These are phyloP conservation scores for Sporobolomyces roseus DNA, from an alignment of 768 basidiomycete species.

Conservation along the genomic window DNA sequence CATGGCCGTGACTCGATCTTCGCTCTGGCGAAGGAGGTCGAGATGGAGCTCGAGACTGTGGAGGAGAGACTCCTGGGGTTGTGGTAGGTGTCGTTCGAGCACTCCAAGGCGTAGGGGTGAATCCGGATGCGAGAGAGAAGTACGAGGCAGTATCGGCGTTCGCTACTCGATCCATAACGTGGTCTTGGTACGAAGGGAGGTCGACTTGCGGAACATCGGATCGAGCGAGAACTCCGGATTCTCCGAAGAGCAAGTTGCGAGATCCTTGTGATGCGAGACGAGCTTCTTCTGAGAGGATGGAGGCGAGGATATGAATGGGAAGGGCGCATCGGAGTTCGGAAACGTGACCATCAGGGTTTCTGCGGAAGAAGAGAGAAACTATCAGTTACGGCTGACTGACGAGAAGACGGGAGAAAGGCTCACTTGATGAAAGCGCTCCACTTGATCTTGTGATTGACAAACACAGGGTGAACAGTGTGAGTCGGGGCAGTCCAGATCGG, in stretches of 20 bases:
- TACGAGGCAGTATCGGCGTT: constrained; percentile 47
- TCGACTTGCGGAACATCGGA: constrained; percentile 61
- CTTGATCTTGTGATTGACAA: constrained; percentile 60
- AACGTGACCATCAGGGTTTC: constrained; percentile 83
- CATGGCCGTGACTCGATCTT: constrained; percentile 41
- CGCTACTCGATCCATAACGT: constrained; percentile 79
- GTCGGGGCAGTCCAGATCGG: constrained; percentile 54
- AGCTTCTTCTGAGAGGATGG: constrained; percentile 69
- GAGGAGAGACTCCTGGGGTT: constrained; percentile 35
- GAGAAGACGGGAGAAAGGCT: background rate
- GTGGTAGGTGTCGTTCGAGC: constrained; percentile 21
- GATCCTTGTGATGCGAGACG: constrained; percentile 67
- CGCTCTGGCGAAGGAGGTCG: constrained; percentile 32
- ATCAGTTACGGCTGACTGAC: background rate
- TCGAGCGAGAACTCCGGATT: constrained; percentile 48
- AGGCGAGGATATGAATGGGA: constrained; percentile 77
- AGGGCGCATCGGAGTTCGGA: constrained; percentile 93
- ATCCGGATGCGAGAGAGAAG: constrained; percentile 30
- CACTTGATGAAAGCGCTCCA: constrained; percentile 50
- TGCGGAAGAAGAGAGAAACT: constrained; percentile 57
- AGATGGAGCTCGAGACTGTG: constrained; percentile 32
- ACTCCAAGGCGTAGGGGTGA: constrained; percentile 40
- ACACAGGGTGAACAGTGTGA: constrained; percentile 40
- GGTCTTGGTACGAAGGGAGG: constrained; percentile 82
- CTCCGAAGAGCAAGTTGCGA: constrained; percentile 64